A percentile compares a stretch with the other conserved stretches of the same genome.
Conservation (phyloP, 352 stramenopile genomes). For the Pythium inflatum region DNA sequence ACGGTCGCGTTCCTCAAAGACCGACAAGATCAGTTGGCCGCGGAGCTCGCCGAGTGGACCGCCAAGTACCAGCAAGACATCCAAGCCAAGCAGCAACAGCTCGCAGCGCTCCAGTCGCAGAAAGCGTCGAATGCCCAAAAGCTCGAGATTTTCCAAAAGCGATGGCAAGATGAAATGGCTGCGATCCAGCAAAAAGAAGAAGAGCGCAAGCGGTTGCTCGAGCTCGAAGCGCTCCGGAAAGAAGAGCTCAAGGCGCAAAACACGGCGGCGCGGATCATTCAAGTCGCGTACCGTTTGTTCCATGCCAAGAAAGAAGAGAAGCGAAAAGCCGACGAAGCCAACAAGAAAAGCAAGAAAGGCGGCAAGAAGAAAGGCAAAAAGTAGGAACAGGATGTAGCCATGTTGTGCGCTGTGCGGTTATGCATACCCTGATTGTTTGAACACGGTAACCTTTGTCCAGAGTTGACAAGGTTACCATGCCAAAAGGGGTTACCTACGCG, state of each 20-base stretch:
- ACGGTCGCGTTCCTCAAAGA: slow-evolving; percentile 79
- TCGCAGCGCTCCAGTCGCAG: slow-evolving; percentile 61
- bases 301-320: slow-evolving; percentile 59
- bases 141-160: slow-evolving; percentile 68
- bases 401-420: too few relatives aligned
- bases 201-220: slow-evolving; percentile 65
- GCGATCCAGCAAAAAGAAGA: slow-evolving; percentile 75
- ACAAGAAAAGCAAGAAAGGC: slow-evolving; percentile 74
- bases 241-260: slow-evolving; percentile 75
- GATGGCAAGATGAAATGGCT: slow-evolving; percentile 75
- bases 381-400: neutral
- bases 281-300: slow-evolving; percentile 58
- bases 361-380: slow-evolving; percentile 39
- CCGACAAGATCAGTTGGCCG: slow-evolving; percentile 72
- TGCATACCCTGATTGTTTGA: too few relatives aligned
- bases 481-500: too few relatives aligned
- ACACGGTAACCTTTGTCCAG: too few relatives aligned
- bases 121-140: slow-evolving; percentile 60
- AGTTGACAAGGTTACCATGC: too few relatives aligned
- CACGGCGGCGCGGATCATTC: slow-evolving; percentile 69
- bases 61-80: slow-evolving; percentile 82
- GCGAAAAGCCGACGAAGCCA: slow-evolving; percentile 55
- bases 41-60: slow-evolving; percentile 73
- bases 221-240: slow-evolving; percentile 65
- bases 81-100: slow-evolving; percentile 68